Base-by-base conservation (phyloP, 441 rosid genomes). In the Bocquillonia castaneifolia region DNA sequence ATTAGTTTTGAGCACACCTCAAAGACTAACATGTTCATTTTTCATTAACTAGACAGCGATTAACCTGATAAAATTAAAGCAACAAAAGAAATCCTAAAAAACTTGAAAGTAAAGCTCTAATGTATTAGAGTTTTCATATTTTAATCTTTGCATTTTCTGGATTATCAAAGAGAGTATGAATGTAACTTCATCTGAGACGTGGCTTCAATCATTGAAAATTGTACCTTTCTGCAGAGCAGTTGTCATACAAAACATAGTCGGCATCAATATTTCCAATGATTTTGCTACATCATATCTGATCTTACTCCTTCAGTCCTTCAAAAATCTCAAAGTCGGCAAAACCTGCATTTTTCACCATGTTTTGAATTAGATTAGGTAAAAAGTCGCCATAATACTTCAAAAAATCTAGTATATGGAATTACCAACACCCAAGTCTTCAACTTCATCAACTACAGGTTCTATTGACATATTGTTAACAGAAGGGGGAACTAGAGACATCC, bases 261-360 rank as follows among this genome's bases (percentile, higher is more conserved):
- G 31, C 39, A 28, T 39, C 9, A 28, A 31, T 34, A 55, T 44
- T 31, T 67, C 65, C 17, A 37, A 60, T 65, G 50, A 61, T 59
- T 36, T 71, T 59, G 34, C 66, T 29, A 50, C 68, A 58, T 73
- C 72, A 70, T 74, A 66, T 52, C 77, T 81, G 14, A 71, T 81
- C 54, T 26, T 77, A 85, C 47, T 76, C 81, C 66, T 79, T 84
- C 74, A 69, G 61, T 63, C 81, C 76, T 54, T 63, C 69, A 66
- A 90, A 88, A 72, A 94, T 88, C 83, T 94, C 96, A 54, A 59
- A 67, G 73, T 91, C 99, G 68, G 83, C 81, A 44, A 91, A 94
- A 20, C 93, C 97, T 94, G 91, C 80, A 75, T 8, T 71, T 68
- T 44, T 31, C 52, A 47, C 63, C 55, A 39, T 29, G 68, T 13